Percentiles rank a stretch among this genome's conserved stretches.
phyloP scores from a whole-genome alignment of 352 stramenopile genomes.

The Thraustochytrium sp. region DNA sequence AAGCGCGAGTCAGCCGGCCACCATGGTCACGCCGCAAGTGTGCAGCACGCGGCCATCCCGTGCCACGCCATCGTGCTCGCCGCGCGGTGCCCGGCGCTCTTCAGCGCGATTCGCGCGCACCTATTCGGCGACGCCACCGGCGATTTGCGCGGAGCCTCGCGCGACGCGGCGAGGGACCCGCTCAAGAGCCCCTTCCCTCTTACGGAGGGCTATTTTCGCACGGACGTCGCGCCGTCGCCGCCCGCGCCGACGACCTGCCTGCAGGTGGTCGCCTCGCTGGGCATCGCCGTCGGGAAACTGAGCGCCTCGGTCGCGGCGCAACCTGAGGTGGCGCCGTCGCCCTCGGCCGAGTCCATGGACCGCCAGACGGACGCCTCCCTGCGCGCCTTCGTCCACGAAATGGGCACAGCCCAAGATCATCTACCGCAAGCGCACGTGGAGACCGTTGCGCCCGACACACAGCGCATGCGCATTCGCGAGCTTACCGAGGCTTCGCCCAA shows the following conservation, averaged over 20 bases:
- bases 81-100: neutral
- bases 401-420: neutral
- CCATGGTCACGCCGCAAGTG: too few relatives aligned
- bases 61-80: constrained; percentile 11
- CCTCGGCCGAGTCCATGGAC: too few relatives aligned
- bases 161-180: neutral
- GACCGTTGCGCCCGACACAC: neutral
- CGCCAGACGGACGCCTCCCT: neutral
- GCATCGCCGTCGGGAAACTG: too few relatives aligned
- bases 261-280: too few relatives aligned
- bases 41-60: neutral
- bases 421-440: neutral
- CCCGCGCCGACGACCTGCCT: too few relatives aligned
- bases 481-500: constrained; percentile 4
- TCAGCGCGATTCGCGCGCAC: neutral
- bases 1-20: too few relatives aligned
- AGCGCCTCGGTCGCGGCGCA: too few relatives aligned
- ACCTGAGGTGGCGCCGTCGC: too few relatives aligned
- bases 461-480: neutral
- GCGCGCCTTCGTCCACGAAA: neutral
- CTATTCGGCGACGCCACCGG: neutral
- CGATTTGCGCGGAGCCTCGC: too few relatives aligned
- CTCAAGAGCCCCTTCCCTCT: neutral
- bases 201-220: neutral
- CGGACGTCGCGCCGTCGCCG: too few relatives aligned